Evolutionary conservation across 2,329 filamentous ascomycete genomes (phyloP), one percentile per base, ranked within the genome.

Genomic region (Lasiodiplodia theobromae): DNA sequence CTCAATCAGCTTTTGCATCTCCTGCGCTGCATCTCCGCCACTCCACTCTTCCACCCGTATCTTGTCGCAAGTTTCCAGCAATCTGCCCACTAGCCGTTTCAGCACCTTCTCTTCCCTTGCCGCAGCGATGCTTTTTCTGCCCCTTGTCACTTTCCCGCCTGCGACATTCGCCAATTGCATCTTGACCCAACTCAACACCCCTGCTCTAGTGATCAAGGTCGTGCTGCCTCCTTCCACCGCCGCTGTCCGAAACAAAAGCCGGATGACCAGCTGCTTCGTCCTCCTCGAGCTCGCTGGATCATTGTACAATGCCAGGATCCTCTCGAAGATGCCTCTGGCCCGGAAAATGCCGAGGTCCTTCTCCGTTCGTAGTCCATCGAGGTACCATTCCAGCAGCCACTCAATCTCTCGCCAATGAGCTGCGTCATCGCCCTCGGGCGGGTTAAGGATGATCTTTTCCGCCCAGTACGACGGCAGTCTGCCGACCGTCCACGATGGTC

Each of bases 131-230:
- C 85, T 83, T 63, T 81, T 83, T 3, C 82, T 78, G 4, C 71
- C 72, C 31, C 12, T 28, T 28, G 38, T 64, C 23, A n/a, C 31
- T 21, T 52, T 51, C 1, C 8, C 47, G 4, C 28, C 44, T 10
- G 28, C 25, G 6, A 52, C 44, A 25, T 64, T 52, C 18, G 84
- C 85, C 44, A 86, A 77, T 73, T 88, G 87, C 69, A 87, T 86
- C 69, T 90, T 86, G 10, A 95, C 83, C 94, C 93, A 97, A 72
- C 87, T 90, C 66, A 95, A 77, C 23, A 92, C 82, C 18, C 92
- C 92, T 53, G 91, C 89, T 68, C 94, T 85, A 1, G 93, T 96
- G 47, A 93, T 86, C 56, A 97, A 83, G n/a, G 91, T 95, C 4
- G 90, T 92, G 77, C 91, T 93, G 0, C 92, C 93, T 1, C 87